Conservation (phyloP, 2,329 filamentous ascomycete species). For the Thielaviopsis musarum region DNA sequence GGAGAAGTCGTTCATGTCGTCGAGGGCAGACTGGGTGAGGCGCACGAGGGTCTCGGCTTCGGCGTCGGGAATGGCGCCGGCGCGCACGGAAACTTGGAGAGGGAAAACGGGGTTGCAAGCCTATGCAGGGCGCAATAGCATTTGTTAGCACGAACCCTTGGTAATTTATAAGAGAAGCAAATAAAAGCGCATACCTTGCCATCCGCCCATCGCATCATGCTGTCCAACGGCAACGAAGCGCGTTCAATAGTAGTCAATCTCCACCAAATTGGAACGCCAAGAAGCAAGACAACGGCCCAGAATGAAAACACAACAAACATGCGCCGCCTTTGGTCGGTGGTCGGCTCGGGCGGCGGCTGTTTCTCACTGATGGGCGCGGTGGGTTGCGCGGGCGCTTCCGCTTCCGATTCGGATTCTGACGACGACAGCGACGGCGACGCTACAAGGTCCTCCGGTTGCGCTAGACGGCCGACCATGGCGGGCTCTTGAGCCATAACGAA, state of each 20-base stretch:
- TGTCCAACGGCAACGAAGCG: constrained; percentile 62
- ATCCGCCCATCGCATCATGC: constrained; percentile 85
- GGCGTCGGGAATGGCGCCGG: constrained; percentile 43
- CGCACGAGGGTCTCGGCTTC: constrained; percentile 61
- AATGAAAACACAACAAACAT: constrained; percentile 69
- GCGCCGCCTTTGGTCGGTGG: constrained; percentile 51
- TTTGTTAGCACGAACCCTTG: not conserved
- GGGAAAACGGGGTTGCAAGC: constrained; percentile 80
- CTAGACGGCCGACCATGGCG: not conserved
- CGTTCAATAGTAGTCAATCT: constrained; percentile 85
- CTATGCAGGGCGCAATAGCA: constrained; percentile 26
- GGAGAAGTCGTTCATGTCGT: constrained; percentile 73
- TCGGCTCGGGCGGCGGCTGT: constrained; percentile 60
- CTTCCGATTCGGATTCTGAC: not conserved
- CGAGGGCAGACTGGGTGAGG: constrained; percentile 70
- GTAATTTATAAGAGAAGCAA: not conserved
- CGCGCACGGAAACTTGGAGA: constrained; percentile 61
- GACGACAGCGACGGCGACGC: not conserved
- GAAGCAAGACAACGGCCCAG: constrained; percentile 67
- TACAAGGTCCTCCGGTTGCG: not conserved
- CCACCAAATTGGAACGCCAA: constrained; percentile 93
- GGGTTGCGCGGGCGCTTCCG: not conserved
- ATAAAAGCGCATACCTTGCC: constrained; percentile 46
- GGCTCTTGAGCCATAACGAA: not conserved
- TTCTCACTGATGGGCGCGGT: not conserved